Evolutionary conservation across 1,139 yeast genomes (phyloP), one percentile per base, ranked within the genome.

Genomic region (Blastobotrys persicus): DNA sequence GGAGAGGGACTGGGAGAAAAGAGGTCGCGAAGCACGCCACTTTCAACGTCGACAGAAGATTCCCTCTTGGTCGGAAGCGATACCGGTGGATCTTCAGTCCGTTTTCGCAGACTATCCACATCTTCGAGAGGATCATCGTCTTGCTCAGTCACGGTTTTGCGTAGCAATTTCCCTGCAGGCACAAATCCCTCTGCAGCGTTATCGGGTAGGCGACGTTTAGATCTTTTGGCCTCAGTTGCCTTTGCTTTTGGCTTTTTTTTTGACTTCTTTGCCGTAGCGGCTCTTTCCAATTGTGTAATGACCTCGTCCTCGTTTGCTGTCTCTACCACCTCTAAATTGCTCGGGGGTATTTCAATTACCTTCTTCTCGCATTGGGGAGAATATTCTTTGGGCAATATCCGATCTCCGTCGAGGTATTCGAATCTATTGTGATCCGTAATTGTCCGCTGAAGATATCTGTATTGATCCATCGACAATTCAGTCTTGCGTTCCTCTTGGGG

Each of bases 391-490:
- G 98, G 97, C 2, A 91, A 58, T 4, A 91, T 85, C 49, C 95
- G 69, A 55, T 81, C 84, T 17, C 81, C 77, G 2, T 57, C 57
- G 13, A 40, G 41, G 44, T 64, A 66, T 13, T 59, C 60, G 44
- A 67, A 62, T 70, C 73, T 71, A 31, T 51, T 48, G 19, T 55
- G 49, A 14, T 52, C 55, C 33, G 60, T 55, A 26, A 84, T 78
- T 50, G 78, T 80, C 40, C 75, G 75, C 63, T 94, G 98, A 46
- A 94, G 83, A 63, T 78, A 79, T 51, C 80, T 81, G 66, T 94
- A 92, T 26, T 89, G 94, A 31, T 78, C 85, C 85, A 88, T 81
- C 0, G 98, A 92, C 57, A 83, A 81, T 48, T 86, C 88, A 62
- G 88, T 87, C 61, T 91, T 92, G 5, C 70, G 62, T 52, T 85